These are phyloP conservation scores for Actinomortierella wolfii DNA, from an alignment of 371 early-diverging fungal species.

Conservation along the genomic window DNA sequence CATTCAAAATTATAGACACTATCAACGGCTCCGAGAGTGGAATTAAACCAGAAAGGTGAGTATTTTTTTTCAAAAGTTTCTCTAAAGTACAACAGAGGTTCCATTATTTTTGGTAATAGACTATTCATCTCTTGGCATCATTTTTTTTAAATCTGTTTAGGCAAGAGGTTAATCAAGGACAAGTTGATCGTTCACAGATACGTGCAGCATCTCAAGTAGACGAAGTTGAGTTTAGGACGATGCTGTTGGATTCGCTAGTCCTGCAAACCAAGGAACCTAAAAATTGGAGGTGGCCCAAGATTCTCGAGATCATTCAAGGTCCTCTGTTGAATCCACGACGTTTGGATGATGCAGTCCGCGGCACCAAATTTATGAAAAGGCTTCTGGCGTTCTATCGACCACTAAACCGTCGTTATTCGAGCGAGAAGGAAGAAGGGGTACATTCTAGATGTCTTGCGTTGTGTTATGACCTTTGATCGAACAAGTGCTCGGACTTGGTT, in stretches of 20 bases:
- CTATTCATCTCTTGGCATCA: background rate
- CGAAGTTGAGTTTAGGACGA: background rate
- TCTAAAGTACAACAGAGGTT: too few species aligned
- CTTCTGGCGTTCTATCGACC: slow-evolving; percentile 81
- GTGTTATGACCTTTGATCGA: too few species aligned
- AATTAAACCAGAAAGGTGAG: slow-evolving; percentile 37
- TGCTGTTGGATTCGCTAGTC: slow-evolving; percentile 46
- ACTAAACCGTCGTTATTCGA: slow-evolving; percentile 73
- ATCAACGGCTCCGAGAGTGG: slow-evolving; percentile 46
- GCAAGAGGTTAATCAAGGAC: background rate
- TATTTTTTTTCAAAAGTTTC: background rate
- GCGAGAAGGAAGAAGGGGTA: too few species aligned
- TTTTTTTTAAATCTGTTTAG: background rate
- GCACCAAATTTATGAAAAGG: slow-evolving; percentile 77
- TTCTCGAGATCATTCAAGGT: slow-evolving; percentile 77
- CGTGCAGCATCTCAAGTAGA: background rate
- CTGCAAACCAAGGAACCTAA: slow-evolving; percentile 74
- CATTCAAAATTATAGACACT: slow-evolving; percentile 76
- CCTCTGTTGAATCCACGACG: slow-evolving; percentile 74
- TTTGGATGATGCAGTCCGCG: slow-evolving; percentile 78
- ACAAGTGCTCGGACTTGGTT: background rate
- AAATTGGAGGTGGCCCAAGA: slow-evolving; percentile 86
- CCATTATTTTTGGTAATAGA: background rate
- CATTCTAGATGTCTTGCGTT: too few species aligned
- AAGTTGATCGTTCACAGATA: background rate